Conservation (phyloP, 1,284 basidiomycete genomes). For the Takashimella koratensis region DNA sequence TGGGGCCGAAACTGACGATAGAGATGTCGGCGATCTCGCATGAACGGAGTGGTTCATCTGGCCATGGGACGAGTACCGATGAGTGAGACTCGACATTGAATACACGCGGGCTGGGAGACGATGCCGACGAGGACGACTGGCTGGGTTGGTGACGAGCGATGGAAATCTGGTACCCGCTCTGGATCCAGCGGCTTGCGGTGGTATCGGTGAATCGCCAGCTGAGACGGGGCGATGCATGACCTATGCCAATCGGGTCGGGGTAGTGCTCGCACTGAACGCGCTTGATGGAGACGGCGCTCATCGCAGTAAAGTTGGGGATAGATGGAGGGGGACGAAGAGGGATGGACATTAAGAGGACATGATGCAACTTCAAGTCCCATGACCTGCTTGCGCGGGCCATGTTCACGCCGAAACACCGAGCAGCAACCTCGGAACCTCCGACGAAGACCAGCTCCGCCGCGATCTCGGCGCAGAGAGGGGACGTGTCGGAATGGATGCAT, state of each 20-base stretch:
- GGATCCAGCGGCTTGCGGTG: neutral
- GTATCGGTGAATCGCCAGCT: neutral
- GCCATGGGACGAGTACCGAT: slow-evolving; percentile 2
- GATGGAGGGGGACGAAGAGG: no score
- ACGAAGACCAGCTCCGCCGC: no score
- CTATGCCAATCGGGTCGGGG: neutral
- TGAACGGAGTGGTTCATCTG: neutral
- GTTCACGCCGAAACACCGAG: no score
- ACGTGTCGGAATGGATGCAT: no score
- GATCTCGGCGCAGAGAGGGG: no score
- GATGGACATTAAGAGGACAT: no score
- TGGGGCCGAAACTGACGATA: neutral
- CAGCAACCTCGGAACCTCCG: no score
- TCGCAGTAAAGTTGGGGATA: no score
- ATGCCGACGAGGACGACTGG: neutral
- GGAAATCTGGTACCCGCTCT: neutral
- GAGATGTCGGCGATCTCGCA: neutral
- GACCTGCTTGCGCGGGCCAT: no score
- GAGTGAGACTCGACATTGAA: neutral
- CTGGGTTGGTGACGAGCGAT: neutral
- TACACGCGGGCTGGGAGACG: neutral
- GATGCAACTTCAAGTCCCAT: no score
- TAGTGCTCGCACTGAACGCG: neutral
- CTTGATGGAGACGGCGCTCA: slow-evolving; percentile 1
- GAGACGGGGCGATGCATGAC: neutral